Evolutionary conservation across 352 stramenopile species (phyloP).

Genomic region (Phytophthora podocarpi): DNA sequence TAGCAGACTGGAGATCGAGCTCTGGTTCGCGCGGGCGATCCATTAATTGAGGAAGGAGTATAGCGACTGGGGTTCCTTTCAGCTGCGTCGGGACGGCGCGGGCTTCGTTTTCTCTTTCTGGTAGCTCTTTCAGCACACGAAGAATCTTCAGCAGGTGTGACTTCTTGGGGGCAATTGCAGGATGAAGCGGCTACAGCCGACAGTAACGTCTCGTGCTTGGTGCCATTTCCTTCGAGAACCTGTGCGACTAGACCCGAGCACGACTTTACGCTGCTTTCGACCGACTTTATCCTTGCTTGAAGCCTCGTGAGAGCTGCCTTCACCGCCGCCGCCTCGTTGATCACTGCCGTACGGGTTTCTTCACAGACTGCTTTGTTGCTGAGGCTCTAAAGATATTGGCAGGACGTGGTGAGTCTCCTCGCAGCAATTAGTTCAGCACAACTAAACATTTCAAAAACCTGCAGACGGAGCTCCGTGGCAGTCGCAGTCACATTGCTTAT

Average conservation of each 20-base stretch:
- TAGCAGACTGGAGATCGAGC: neutral
- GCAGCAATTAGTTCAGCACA: neutral
- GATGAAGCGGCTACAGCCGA: slow-evolving; percentile 24
- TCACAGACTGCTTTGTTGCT: slow-evolving; percentile 13
- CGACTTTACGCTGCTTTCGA: slow-evolving; percentile 30
- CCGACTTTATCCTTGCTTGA: slow-evolving; percentile 19
- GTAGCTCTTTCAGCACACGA: neutral
- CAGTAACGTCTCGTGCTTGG: slow-evolving; percentile 27
- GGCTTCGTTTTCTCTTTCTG: slow-evolving; percentile 27
- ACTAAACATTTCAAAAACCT: slow-evolving; percentile 29
- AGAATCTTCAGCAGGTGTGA: neutral
- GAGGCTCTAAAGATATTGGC: slow-evolving; percentile 12
- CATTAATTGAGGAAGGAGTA: neutral
- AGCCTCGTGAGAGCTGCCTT: slow-evolving; percentile 27
- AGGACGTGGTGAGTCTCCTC: slow-evolving; percentile 16
- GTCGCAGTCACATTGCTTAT: slow-evolving; percentile 24
- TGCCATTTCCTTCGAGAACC: slow-evolving; percentile 11
- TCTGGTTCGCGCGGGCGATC: neutral
- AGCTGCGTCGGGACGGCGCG: neutral
- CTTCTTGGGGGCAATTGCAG: slow-evolving; percentile 23
- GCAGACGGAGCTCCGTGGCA: slow-evolving; percentile 30
- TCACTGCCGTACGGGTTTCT: slow-evolving; percentile 16
- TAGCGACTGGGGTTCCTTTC: neutral
- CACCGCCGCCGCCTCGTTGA: slow-evolving; percentile 16
- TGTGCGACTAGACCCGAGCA: slow-evolving; percentile 23